Evolutionary conservation across 768 basidiomycete genomes (phyloP).

Genomic region (Boletus vermiculosoides): DNA sequence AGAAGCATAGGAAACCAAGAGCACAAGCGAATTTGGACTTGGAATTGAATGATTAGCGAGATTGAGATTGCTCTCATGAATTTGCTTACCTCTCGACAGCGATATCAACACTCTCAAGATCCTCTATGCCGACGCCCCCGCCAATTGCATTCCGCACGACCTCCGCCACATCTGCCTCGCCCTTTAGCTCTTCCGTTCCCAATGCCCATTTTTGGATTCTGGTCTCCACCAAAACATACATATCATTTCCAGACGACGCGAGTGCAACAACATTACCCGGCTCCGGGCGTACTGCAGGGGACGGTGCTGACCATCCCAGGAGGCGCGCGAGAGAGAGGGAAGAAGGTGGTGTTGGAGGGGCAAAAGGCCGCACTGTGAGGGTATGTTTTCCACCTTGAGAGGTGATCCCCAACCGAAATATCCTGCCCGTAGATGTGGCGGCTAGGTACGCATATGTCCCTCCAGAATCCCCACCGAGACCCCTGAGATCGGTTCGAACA

Average conservation of each 20-base stretch:
- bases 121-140: slow-evolving; percentile 48
- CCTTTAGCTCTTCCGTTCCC: slow-evolving; percentile 52
- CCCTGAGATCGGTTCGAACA: slow-evolving; percentile 61
- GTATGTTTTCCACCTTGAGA: slow-evolving; percentile 70
- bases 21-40: slow-evolving; percentile 52
- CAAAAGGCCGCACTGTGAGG: slow-evolving; percentile 56
- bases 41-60: slow-evolving; percentile 12
- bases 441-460: slow-evolving; percentile 45
- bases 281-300: slow-evolving; percentile 41
- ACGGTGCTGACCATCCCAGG: slow-evolving; percentile 41
- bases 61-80: not conserved
- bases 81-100: slow-evolving; percentile 53
- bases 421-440: slow-evolving; percentile 63
- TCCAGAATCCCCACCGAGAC: slow-evolving; percentile 6
- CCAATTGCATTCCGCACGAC: slow-evolving; percentile 50
- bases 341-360: slow-evolving; percentile 45
- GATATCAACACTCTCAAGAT: slow-evolving; percentile 74
- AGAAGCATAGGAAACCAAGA: slow-evolving; percentile 69
- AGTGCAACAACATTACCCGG: slow-evolving; percentile 66
- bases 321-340: slow-evolving; percentile 45
- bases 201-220: slow-evolving; percentile 65
- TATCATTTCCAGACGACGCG: slow-evolving; percentile 48
- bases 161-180: slow-evolving; percentile 55
- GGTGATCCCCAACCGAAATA: slow-evolving; percentile 63
- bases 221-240: slow-evolving; percentile 70